Percentiles rank a stretch among this genome's conserved stretches.
phyloP scores from a whole-genome alignment of 495 filamentous ascomycete genomes.

The Podospora fimiseda region DNA sequence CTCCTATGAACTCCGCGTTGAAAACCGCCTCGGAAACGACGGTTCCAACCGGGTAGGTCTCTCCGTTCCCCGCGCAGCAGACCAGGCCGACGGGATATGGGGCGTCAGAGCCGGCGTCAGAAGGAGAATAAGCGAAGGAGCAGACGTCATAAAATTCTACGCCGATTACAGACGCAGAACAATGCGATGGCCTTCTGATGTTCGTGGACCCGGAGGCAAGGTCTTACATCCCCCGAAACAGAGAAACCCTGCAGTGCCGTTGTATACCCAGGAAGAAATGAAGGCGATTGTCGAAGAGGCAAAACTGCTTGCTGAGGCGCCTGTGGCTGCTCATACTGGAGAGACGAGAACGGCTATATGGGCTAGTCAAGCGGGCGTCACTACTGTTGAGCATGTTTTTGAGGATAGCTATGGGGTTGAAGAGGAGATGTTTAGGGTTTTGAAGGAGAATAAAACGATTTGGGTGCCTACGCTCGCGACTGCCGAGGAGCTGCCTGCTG shows the following conservation, averaged over 20 bases:
- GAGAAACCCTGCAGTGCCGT: constrained; percentile 36
- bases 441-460: constrained; percentile 35
- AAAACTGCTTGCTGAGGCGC: constrained; percentile 27
- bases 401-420: constrained; percentile 30
- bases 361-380: constrained; percentile 45
- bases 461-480: constrained; percentile 47
- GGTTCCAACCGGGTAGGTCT: constrained; percentile 15
- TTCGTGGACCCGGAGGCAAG: constrained; percentile 15
- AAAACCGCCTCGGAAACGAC: constrained; percentile 29
- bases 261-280: constrained; percentile 47
- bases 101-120: constrained; percentile 42
- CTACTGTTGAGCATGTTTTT: constrained; percentile 46
- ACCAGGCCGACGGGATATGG: constrained; percentile 39
- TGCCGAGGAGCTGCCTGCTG: constrained; percentile 22
- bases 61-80: constrained; percentile 32
- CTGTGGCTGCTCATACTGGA: constrained; percentile 42
- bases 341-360: constrained; percentile 38
- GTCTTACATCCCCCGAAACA: constrained; percentile 22
- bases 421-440: constrained; percentile 29
- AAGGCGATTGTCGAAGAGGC: constrained; percentile 44
- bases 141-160: constrained; percentile 50
- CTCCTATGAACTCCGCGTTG: constrained; percentile 42
- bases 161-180: constrained; percentile 45
- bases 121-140: constrained; percentile 41
- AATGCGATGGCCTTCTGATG: constrained; percentile 37